These are phyloP conservation scores for Achlya hypogyna DNA, from an alignment of 352 stramenopile genomes.

Conservation along the genomic window DNA sequence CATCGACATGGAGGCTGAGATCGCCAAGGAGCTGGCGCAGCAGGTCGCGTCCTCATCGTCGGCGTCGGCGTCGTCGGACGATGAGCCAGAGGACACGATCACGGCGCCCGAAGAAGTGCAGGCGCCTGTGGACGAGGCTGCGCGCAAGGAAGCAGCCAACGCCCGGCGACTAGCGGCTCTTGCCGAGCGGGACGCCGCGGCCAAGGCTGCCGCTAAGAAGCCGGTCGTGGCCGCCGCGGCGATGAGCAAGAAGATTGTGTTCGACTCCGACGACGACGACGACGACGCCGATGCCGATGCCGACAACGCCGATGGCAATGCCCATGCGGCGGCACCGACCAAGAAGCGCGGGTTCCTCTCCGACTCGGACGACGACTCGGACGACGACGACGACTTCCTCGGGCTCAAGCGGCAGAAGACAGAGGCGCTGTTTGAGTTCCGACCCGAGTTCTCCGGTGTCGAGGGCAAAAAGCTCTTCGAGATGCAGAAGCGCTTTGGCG, in stretches of 20 bases:
- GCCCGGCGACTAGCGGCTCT: conserved; percentile 43
- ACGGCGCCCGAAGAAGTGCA: background rate
- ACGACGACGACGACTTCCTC: conserved; percentile 27
- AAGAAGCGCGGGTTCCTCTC: conserved; percentile 27
- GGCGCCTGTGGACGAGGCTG: background rate
- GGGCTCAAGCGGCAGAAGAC: conserved; percentile 21
- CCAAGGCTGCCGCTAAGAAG: conserved; percentile 27
- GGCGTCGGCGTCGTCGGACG: too few relatives aligned
- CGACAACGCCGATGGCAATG: background rate
- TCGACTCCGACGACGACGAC: conserved; percentile 58
- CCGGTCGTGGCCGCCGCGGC: conserved; percentile 26
- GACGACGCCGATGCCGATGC: conserved; percentile 28
- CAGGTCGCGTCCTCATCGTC: background rate
- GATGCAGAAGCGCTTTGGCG: conserved; percentile 70
- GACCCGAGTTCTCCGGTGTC: conserved; percentile 61
- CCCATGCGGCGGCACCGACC: background rate
- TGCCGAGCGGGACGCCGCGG: conserved; percentile 34
- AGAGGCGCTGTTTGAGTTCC: conserved; percentile 33
- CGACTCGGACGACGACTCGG: conserved; percentile 31
- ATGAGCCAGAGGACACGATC: too few relatives aligned
- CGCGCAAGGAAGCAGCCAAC: conserved; percentile 29
- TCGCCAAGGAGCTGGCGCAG: conserved; percentile 10
- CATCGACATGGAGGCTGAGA: background rate
- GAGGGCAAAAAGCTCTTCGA: conserved; percentile 69
- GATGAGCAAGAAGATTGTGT: conserved; percentile 64